phyloP scores from a whole-genome alignment of 352 stramenopile species.

The Pythium guiyangense region DNA sequence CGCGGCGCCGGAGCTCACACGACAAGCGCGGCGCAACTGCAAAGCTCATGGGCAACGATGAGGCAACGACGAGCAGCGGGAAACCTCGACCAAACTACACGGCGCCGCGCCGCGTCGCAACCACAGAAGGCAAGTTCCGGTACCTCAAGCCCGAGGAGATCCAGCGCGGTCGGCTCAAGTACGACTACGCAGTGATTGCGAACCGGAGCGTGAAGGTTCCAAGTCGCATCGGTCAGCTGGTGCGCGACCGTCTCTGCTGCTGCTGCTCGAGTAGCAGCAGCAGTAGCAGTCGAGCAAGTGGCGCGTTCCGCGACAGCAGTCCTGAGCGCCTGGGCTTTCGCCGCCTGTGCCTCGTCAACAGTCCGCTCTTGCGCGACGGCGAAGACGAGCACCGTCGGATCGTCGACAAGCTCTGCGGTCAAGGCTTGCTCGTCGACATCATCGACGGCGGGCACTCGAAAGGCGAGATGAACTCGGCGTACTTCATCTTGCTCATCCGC shows the following conservation, averaged over 20 bases:
- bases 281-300: not conserved
- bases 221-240: constrained; percentile 20
- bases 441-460: constrained; percentile 81
- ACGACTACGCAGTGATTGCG: constrained; percentile 80
- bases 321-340: constrained; percentile 57
- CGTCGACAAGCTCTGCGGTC: constrained; percentile 64
- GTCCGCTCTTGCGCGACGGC: constrained; percentile 45
- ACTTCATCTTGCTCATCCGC: constrained; percentile 69
- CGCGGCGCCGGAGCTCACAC: constrained; percentile 12
- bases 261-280: constrained; percentile 20
- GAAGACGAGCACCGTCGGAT: constrained; percentile 81
- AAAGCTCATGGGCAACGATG: constrained; percentile 7
- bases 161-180: constrained; percentile 42
- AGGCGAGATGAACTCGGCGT: constrained; percentile 78
- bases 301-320: constrained; percentile 24
- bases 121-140: constrained; percentile 43
- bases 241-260: constrained; percentile 32
- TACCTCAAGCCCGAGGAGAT: constrained; percentile 86
- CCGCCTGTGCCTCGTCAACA: constrained; percentile 54
- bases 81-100: constrained; percentile 20
- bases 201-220: constrained; percentile 59
- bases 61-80: not conserved
- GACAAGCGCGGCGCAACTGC: constrained; percentile 10
- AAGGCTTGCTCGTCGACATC: constrained; percentile 77
- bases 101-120: constrained; percentile 15